Conservation (phyloP, 208 protist genomes). For the Borovskyia barvae region DNA sequence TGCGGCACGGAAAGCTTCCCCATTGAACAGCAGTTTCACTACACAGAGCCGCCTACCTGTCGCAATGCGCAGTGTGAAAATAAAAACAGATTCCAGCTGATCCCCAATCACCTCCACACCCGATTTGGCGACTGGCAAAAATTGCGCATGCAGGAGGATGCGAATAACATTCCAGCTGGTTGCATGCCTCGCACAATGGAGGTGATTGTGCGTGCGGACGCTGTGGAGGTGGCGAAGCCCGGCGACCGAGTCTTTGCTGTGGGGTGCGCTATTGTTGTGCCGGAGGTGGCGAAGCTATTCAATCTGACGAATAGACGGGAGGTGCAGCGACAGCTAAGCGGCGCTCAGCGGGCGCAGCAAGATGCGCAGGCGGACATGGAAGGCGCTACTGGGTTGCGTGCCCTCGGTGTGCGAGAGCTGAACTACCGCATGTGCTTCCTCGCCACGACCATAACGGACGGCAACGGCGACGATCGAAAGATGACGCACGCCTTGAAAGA, state of each 20-base stretch:
- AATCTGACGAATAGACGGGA: conserved; percentile 75
- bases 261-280: conserved; percentile 98
- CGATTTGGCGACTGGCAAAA: conserved; percentile 99
- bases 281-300: conserved; percentile 95
- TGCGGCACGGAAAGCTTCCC: conserved; percentile 89
- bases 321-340: conserved; percentile 84
- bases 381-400: conserved; percentile 95
- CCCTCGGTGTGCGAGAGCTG: conserved; percentile 97
- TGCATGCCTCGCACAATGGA: conserved; percentile 97
- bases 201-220: conserved; percentile 96
- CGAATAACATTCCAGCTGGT: conserved; percentile 95
- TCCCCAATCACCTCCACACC: conserved; percentile 76
- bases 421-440: conserved; percentile 98
- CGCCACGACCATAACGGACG: conserved; percentile 91
- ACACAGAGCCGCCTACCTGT: conserved; percentile 95
- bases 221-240: conserved; percentile 98
- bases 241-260: conserved; percentile 96
- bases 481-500: conserved; percentile 87
- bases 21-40: conserved; percentile 98
- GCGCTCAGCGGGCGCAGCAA: conserved; percentile 73
- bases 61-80: conserved; percentile 92
- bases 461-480: conserved; percentile 76
- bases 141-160: conserved; percentile 95
- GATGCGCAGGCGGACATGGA: conserved; percentile 88
- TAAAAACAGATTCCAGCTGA: conserved; percentile 86